Evolutionary conservation across 352 stramenopile genomes (phyloP), one percentile per base, ranked within the genome.

Genomic region (Phytophthora tubulina): DNA sequence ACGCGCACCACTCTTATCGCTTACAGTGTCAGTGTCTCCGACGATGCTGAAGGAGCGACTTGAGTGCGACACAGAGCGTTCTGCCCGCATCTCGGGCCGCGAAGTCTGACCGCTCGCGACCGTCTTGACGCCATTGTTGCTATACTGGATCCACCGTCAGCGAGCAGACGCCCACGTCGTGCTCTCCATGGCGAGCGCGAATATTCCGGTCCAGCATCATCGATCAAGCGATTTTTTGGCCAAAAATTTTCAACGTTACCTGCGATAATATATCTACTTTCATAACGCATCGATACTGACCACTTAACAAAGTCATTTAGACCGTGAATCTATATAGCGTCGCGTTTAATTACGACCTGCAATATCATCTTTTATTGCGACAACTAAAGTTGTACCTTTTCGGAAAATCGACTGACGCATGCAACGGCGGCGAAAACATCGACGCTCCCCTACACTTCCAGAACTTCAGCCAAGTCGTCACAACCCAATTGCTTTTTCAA

Each of bases 341-440:
- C 8, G 11, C 15, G 4, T 14, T 3, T n/a, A 33, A 35, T 17
- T n/a, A 33, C n/a, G 31, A 46, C 51, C 51, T 46, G 6, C 33
- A 54, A 10, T 7, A 57, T 17, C 32, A 41, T 15, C 7, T 13
- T 6, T 15, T 17, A 17, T 30, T 31, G 1, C 17, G 1, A 48
- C 11, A 64, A 15, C 3, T 45, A 21, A 64, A 54, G 30, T 36
- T 35, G 31, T 58, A 67, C 38, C 41, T 30, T 39, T 62, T 70
- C 45, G 39, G 49, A 66, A 61, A 46, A 33, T 46, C 36, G 42
- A 38, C 69, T 76, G 69, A 63, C 69, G 69, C 14, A 64, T 66
- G 68, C 53, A 73, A 66, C 67, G 45, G 8, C 54, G 21, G 52
- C 1, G 21, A 3, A 4, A 15, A 42, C 36, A 42, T 44, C n/a